Evolutionary conservation across 192 early-diverging fungal genomes (phyloP), one percentile per base, ranked within the genome.

Genomic region (Dispira simplex): DNA sequence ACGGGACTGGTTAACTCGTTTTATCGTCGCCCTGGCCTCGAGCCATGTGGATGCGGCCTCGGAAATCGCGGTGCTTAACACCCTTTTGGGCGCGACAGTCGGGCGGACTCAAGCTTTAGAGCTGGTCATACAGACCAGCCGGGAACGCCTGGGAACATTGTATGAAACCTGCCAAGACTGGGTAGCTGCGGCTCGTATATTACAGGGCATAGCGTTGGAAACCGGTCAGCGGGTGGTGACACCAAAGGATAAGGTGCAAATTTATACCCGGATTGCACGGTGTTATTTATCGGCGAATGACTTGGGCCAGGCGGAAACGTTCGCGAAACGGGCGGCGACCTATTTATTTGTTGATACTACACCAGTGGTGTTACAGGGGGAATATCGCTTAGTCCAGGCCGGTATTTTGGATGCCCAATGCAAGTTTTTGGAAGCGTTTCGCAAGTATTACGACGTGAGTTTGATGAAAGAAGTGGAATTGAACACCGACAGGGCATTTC

Each of bases 151-250:
- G 27, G 87, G 93, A 0, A 71, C 73, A 16, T 74, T 91, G 10
- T 81, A 85, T 55, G 86, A 89, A 47, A 67, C 75, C 12, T 81
- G 90, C 32, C 84, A 89, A 57, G 80, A 86, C 13, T 95, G 85
- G 84, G 70, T 76, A n/a, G 87, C 89, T 59, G 92, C 96, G 9
- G 94, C 94, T 10, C 79, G 75, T 65, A 80, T 85, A 26, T 78
- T 98, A 46, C 86, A 91, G 75, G 88, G 87, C 20, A 90, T 97
- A 39, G 87, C 92, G 8, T 77, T 94, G 63, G 96, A 98, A 63
- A 92, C 90, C 27, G 89, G 88, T 52, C 91, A 91, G 70, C 75
- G 91, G 71, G 73, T 76, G 48, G 53, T 57, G 47, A 66, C 80
- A 8, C 78, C 85, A 62, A 81, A 83, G 27, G 83, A 84, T 66